Evolutionary conservation across 768 basidiomycete genomes (phyloP).

Genomic region (Pulveroboletus sp.): DNA sequence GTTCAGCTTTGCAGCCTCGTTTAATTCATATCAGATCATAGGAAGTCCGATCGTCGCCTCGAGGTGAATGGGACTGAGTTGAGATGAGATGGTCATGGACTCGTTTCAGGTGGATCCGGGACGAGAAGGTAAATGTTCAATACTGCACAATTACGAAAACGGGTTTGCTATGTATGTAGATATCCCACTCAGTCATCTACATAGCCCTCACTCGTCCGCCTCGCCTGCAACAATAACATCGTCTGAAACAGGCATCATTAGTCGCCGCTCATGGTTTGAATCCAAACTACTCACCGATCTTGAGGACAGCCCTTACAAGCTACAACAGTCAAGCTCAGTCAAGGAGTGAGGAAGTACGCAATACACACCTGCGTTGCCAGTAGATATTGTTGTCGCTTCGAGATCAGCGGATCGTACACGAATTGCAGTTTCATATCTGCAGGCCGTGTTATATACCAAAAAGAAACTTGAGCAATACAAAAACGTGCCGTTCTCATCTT

Average conservation of each 20-base stretch:
- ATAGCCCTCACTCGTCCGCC: constrained; percentile 51
- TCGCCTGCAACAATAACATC: constrained; percentile 75
- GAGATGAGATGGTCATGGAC: no score
- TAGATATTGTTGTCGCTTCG: constrained; percentile 94
- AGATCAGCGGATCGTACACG: constrained; percentile 95
- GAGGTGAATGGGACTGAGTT: no score
- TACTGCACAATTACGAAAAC: constrained; percentile 22
- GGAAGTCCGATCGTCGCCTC: neutral
- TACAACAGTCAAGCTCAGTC: constrained; percentile 25
- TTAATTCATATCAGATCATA: neutral
- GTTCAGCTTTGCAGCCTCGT: constrained; percentile 1
- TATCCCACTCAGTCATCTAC: constrained; percentile 12
- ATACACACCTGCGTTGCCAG: constrained; percentile 86
- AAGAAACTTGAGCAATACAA: neutral
- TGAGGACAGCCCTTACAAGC: constrained; percentile 82
- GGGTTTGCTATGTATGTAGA: constrained; percentile 16
- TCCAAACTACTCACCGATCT: constrained; percentile 58
- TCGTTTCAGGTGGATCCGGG: no score
- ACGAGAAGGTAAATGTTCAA: no score
- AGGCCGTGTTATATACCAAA: neutral
- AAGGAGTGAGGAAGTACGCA: neutral
- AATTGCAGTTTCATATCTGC: constrained; percentile 97
- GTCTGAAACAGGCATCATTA: constrained; percentile 39
- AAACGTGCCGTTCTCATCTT: constrained; percentile 75
- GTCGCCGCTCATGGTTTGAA: neutral